Evolutionary conservation across 306 rosid genomes (phyloP).

Genomic region (Vigna unguiculata): DNA sequence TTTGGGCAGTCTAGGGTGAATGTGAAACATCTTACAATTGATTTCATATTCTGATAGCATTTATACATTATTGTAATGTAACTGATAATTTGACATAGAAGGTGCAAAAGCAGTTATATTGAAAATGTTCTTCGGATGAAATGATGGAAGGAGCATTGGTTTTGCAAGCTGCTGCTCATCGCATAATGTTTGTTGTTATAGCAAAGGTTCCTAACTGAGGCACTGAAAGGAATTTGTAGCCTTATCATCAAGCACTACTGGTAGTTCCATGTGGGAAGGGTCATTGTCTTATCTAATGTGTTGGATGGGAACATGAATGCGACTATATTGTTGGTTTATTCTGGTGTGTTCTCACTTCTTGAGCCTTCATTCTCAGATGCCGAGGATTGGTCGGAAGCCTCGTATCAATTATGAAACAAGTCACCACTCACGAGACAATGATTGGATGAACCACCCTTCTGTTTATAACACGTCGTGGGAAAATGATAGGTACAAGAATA

Average conservation of each 20-base stretch:
- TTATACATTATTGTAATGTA: not conserved
- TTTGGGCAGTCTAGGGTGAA: not conserved
- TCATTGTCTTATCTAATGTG: conserved; percentile 23
- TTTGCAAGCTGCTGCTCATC: not conserved
- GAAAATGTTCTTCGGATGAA: not conserved
- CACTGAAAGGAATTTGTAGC: not conserved
- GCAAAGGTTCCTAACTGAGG: conserved; percentile 1
- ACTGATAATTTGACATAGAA: not conserved
- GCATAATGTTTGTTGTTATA: not conserved
- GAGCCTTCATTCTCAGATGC: conserved; percentile 22
- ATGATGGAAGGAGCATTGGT: not conserved
- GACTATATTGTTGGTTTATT: conserved; percentile 30
- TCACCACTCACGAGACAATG: conserved; percentile 11
- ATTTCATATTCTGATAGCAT: not conserved
- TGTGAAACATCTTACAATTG: not conserved
- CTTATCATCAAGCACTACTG: conserved; percentile 32
- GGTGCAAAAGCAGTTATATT: not conserved
- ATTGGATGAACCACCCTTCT: conserved; percentile 32
- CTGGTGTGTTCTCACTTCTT: conserved; percentile 1
- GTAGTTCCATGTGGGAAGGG: conserved; percentile 1
- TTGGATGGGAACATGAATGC: conserved; percentile 21
- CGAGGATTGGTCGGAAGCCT: conserved; percentile 17
- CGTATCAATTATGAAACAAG: conserved; percentile 30
- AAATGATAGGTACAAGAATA: not conserved
- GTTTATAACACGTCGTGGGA: not conserved